Conservation (phyloP, 2,329 filamentous ascomycete genomes). For the Cercospora zeina region DNA sequence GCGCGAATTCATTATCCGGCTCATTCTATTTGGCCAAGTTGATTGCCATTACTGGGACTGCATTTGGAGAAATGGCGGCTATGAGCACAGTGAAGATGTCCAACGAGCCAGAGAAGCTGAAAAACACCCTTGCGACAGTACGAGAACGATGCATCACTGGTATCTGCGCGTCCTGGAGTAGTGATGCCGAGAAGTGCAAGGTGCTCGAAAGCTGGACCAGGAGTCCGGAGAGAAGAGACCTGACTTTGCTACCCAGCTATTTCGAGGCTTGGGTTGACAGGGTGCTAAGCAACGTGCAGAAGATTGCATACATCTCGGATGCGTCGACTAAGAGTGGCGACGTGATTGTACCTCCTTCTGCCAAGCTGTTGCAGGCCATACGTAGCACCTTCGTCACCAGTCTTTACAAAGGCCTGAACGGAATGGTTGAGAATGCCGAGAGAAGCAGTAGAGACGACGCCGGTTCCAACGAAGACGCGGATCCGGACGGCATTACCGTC, state of each 20-base stretch:
- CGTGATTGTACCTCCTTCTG: conserved; percentile 80
- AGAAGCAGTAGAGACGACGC: conserved; percentile 62
- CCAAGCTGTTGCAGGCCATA: conserved; percentile 87
- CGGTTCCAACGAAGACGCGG: conserved; percentile 52
- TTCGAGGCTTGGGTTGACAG: conserved; percentile 84
- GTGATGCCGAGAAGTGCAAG: conserved; percentile 89
- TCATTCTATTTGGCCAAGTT: conserved; percentile 85
- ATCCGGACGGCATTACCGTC: conserved; percentile 52
- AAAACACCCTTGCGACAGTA: conserved; percentile 70
- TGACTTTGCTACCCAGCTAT: conserved; percentile 85
- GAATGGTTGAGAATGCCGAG: conserved; percentile 96
- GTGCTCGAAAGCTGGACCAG: conserved; percentile 92
- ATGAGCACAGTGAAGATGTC: conserved; percentile 65
- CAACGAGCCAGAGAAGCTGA: conserved; percentile 63
- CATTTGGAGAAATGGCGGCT: conserved; percentile 79
- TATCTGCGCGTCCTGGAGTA: conserved; percentile 87
- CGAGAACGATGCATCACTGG: conserved; percentile 84
- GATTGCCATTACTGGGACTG: conserved; percentile 78
- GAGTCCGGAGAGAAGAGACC: conserved; percentile 74
- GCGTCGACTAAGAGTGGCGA: conserved; percentile 61
- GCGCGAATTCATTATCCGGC: conserved; percentile 88
- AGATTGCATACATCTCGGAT: conserved; percentile 89
- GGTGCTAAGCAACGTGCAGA: conserved; percentile 83
- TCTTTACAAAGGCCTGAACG: conserved; percentile 88
- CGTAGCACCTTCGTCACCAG: conserved; percentile 90